Conservation (phyloP, 1,139 yeast species). For the Blastobotrys elegans region DNA sequence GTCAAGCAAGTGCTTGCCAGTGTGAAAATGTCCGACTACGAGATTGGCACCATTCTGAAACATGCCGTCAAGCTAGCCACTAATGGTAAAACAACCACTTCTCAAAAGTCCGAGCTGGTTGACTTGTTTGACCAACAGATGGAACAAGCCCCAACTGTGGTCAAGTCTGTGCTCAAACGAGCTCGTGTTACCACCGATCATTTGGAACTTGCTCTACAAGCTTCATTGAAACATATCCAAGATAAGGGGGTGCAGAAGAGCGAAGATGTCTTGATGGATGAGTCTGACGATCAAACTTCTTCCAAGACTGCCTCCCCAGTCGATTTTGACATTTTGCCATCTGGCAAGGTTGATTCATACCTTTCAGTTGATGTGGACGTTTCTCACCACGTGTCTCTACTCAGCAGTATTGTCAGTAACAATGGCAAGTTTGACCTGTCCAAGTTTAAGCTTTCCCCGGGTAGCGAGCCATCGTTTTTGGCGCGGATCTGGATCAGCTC, state of each 20-base stretch:
- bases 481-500: slow-evolving; percentile 32
- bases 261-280: slow-evolving; percentile 1
- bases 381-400: neutral
- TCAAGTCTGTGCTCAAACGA: slow-evolving; percentile 40
- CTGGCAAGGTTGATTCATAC: slow-evolving; percentile 2
- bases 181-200: slow-evolving; percentile 44
- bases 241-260: neutral
- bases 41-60: slow-evolving; percentile 16
- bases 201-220: slow-evolving; percentile 65
- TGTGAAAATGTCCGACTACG: slow-evolving; percentile 22
- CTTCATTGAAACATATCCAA: slow-evolving; percentile 40
- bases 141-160: slow-evolving; percentile 31
- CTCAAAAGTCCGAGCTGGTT: slow-evolving; percentile 13
- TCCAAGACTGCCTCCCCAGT: neutral
- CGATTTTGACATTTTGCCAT: slow-evolving; percentile 1
- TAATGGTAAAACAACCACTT: slow-evolving; percentile 8
- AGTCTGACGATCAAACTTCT: slow-evolving; percentile 1
- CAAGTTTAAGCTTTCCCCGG: slow-evolving; percentile 16
- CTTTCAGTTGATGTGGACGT: slow-evolving; percentile 6
- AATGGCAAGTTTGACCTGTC: slow-evolving; percentile 16
- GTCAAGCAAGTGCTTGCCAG: slow-evolving; percentile 27
- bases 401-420: neutral
- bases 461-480: slow-evolving; percentile 28
- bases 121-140: slow-evolving; percentile 19
- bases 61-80: slow-evolving; percentile 14